A percentile compares a stretch with the other conserved stretches of the same genome.
Evolutionary conservation across 352 stramenopile species (phyloP).

Genomic region (Halophytophthora batemanensis): DNA sequence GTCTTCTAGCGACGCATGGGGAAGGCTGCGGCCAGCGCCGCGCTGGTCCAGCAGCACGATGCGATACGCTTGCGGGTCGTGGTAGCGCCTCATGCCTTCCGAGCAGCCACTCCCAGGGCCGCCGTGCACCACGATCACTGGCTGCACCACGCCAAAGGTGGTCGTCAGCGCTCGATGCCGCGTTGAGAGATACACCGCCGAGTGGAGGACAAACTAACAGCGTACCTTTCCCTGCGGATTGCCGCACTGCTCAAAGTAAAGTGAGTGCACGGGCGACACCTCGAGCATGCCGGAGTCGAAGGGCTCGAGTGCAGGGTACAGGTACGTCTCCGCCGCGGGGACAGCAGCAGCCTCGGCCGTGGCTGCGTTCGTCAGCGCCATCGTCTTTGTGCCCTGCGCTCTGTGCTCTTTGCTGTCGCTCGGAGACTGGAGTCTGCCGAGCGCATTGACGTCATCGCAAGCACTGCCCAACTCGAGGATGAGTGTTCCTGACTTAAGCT

Average conservation of each 20-base stretch:
- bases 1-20: slow-evolving; percentile 82
- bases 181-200: no score
- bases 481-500: no score
- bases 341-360: neutral
- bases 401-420: neutral
- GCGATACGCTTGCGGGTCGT: slow-evolving; percentile 89
- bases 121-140: slow-evolving; percentile 94
- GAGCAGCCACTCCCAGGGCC: slow-evolving; percentile 90
- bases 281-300: slow-evolving; percentile 79
- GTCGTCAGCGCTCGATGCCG: slow-evolving; percentile 9
- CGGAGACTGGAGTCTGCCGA: no score
- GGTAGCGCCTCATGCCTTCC: slow-evolving; percentile 88
- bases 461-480: no score
- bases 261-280: slow-evolving; percentile 78
- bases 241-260: slow-evolving; percentile 92
- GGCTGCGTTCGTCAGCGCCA: neutral
- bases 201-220: neutral
- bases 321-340: slow-evolving; percentile 40
- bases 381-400: neutral
- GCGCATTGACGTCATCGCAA: no score
- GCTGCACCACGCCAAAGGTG: slow-evolving; percentile 22
- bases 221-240: slow-evolving; percentile 72
- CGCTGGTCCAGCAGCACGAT: slow-evolving; percentile 95
- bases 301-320: slow-evolving; percentile 83
- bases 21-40: slow-evolving; percentile 85